A percentile compares a stretch with the other conserved stretches of the same genome.
Evolutionary conservation across 2,329 filamentous ascomycete species (phyloP).

Genomic region (Aspergillus thermomutatus): DNA sequence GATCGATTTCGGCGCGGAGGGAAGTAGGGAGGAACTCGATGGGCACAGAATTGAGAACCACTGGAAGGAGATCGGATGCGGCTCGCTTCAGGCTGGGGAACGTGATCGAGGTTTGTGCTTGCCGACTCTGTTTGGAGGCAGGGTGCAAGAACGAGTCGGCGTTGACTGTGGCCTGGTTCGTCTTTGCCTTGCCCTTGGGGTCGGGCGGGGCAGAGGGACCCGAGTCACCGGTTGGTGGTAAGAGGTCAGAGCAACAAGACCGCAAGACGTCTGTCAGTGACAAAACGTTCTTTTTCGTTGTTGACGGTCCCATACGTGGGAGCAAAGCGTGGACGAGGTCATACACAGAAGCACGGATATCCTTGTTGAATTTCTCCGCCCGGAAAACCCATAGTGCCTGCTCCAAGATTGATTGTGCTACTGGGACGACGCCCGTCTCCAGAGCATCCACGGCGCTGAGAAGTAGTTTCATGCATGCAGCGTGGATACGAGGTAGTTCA

Average conservation of each 20-base stretch:
- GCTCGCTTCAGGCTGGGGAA: conserved; percentile 50
- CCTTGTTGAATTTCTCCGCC: conserved; percentile 46
- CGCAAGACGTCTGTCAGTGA: conserved; percentile 62
- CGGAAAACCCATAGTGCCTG: conserved; percentile 69
- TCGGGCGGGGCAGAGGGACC: conserved; percentile 32
- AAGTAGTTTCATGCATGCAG: conserved; percentile 64
- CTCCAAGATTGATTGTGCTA: conserved; percentile 65
- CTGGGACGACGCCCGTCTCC: conserved; percentile 54
- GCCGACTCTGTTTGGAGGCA: conserved; percentile 31
- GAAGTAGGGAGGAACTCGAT: conserved; percentile 67
- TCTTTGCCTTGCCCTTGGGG: conserved; percentile 39
- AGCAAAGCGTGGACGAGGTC: conserved; percentile 57
- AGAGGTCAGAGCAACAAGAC: conserved; percentile 70
- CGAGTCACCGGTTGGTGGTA: conserved; percentile 48
- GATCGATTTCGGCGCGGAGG: conserved; percentile 72
- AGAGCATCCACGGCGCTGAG: conserved; percentile 57
- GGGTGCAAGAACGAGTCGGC: conserved; percentile 67
- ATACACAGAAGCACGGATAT: conserved; percentile 62
- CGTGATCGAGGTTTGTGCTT: conserved; percentile 14
- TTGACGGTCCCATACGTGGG: conserved; percentile 59
- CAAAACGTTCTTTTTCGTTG: conserved; percentile 64
- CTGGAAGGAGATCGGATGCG: conserved; percentile 60
- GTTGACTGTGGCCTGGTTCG: conserved; percentile 47
- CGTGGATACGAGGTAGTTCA: conserved; percentile 70
- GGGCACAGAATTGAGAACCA: conserved; percentile 61